phyloP scores from a whole-genome alignment of 306 rosid genomes.

The Vigna mungo region DNA sequence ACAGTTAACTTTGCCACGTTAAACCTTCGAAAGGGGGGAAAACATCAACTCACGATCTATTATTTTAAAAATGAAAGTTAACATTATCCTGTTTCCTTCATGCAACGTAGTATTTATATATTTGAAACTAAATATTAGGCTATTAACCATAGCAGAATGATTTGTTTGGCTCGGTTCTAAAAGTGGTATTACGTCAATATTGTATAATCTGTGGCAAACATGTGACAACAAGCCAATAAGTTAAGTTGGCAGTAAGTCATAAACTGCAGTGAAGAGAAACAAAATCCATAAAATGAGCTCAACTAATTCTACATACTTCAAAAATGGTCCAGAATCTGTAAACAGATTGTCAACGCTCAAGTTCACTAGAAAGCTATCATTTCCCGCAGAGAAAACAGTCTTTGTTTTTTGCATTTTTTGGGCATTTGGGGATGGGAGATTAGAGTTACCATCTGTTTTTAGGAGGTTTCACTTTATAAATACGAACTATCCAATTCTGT shows the following conservation, averaged over 20 bases:
- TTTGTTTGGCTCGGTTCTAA: background rate
- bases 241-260: conserved; percentile 2
- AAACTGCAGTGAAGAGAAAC: background rate
- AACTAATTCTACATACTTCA: conserved; percentile 49
- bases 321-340: conserved; percentile 44
- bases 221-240: background rate
- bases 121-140: background rate
- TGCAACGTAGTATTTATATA: background rate
- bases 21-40: background rate
- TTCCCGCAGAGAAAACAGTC: conserved; percentile 51
- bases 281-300: conserved; percentile 27
- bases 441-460: conserved; percentile 85
- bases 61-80: too few relatives aligned
- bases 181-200: background rate
- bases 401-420: background rate
- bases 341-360: conserved; percentile 46
- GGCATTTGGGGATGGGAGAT: background rate
- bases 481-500: conserved; percentile 98
- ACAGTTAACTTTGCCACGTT: too few relatives aligned
- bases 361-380: conserved; percentile 49
- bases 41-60: background rate
- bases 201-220: background rate
- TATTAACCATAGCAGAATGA: background rate
- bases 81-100: background rate
- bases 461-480: conserved; percentile 98